phyloP scores from a whole-genome alignment of 2,329 filamentous ascomycete genomes.

The Microascus cirrosus region DNA sequence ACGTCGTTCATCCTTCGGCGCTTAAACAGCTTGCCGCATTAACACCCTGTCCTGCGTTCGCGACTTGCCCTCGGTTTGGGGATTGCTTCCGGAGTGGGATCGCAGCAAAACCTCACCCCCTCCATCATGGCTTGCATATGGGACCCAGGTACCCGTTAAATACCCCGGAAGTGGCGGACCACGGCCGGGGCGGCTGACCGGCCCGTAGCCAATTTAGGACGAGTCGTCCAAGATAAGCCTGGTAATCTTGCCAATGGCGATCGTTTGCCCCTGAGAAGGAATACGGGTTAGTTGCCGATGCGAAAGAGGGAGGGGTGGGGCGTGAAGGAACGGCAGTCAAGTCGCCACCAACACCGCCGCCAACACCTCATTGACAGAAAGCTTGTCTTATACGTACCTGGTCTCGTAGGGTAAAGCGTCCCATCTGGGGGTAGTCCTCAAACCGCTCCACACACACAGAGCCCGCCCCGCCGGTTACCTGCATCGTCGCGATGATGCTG shows the following conservation, averaged over 20 bases:
- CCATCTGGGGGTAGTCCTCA: slow-evolving; percentile 91
- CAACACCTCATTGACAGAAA: background rate
- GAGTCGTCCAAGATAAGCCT: slow-evolving; percentile 53
- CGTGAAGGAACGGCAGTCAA: background rate
- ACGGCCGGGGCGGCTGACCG: background rate
- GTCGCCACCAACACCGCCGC: background rate
- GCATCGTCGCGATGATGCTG: slow-evolving; percentile 83
- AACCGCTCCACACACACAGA: slow-evolving; percentile 89
- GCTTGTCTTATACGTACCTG: slow-evolving; percentile 44
- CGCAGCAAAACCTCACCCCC: background rate
- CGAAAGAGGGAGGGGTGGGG: background rate
- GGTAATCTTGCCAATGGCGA: slow-evolving; percentile 98
- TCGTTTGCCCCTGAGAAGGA: slow-evolving; percentile 73
- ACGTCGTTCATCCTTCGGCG: background rate
- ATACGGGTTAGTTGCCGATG: background rate
- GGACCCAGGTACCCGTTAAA: background rate
- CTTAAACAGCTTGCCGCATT: background rate
- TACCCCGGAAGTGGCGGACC: background rate
- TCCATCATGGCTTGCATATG: background rate
- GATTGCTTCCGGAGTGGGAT: background rate
- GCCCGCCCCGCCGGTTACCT: slow-evolving; percentile 75
- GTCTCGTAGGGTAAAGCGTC: slow-evolving; percentile 80
- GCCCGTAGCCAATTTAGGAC: slow-evolving; percentile 1
- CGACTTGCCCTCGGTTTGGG: background rate
- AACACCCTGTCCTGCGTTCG: background rate